Percentiles rank a stretch among this genome's conserved stretches.
Evolutionary conservation across 2,329 filamentous ascomycete species (phyloP).

Genomic region (Exserohilum rostratum): DNA sequence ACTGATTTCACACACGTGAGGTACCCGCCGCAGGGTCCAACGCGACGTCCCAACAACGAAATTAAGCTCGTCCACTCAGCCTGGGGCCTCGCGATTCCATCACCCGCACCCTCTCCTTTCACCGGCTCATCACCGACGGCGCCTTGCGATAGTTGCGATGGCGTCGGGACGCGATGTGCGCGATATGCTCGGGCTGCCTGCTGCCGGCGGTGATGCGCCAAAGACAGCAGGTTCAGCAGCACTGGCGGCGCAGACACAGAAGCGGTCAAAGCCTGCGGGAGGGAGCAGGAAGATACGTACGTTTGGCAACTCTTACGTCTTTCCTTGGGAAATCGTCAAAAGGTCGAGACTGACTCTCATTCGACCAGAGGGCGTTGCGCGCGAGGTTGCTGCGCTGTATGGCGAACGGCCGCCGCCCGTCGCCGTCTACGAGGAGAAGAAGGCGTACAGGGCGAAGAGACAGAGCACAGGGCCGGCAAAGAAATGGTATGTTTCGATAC

Average conservation of each 20-base stretch:
- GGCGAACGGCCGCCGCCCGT: constrained; percentile 51
- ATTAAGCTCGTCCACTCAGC: constrained; percentile 24
- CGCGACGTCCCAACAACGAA: constrained; percentile 19
- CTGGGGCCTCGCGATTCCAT: constrained; percentile 37
- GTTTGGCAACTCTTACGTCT: constrained; percentile 31
- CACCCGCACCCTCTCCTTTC: constrained; percentile 25
- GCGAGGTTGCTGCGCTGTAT: constrained; percentile 50
- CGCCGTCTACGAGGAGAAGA: constrained; percentile 50
- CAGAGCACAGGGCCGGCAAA: constrained; percentile 48
- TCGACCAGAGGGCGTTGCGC: constrained; percentile 47
- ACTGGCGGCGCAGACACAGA: constrained; percentile 57
- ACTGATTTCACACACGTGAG: constrained; percentile 15
- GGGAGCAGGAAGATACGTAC: constrained; percentile 62
- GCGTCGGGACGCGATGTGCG: constrained; percentile 68
- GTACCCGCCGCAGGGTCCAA: constrained; percentile 16
- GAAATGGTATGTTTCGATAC: constrained; percentile 39
- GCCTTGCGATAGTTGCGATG: constrained; percentile 35
- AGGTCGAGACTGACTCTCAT: constrained; percentile 29
- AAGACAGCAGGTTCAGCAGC: constrained; percentile 38
- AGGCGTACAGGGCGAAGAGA: constrained; percentile 48
- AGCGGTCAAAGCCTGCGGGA: constrained; percentile 71
- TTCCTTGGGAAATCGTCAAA: constrained; percentile 26
- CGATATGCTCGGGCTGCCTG: constrained; percentile 83
- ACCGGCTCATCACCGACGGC: constrained; percentile 27
- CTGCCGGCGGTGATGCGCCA: constrained; percentile 51